Base-by-base conservation (phyloP, 768 basidiomycete species). In the Hypholoma sublateritium region DNA sequence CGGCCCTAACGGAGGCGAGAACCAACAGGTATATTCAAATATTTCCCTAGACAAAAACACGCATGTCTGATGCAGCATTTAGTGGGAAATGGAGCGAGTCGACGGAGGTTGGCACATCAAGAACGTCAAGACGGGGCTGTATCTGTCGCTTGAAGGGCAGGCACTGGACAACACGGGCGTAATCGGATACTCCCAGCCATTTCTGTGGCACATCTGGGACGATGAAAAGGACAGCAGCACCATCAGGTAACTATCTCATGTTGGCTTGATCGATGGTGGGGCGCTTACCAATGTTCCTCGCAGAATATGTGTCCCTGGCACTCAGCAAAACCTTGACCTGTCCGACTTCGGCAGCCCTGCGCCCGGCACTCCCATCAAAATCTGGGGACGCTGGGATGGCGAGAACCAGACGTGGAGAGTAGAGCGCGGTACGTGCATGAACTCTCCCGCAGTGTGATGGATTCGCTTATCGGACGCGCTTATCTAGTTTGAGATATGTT, bases 321-420 rank as follows among this genome's bases (percentile, higher is more conserved):
- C 71, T 0, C n/a, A 54, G 14, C 67, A 65, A 54, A 72, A 70
- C 48, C 56, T 78, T 36, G 80, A 81, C 56, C 61, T 82, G 8
- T 68, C 73, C 8, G 70, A 79, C 55, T 62, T 77, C 50, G 76
- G 75, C 35, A 73, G 72, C 56, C 32, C 74, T 32, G 59, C 60
- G 0, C 69, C 69, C 4, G 80, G 81, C 1, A 80, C 80, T 0
- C 63, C 67, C 0, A 54, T 82, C n/a, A 58, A 69, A 19, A 39
- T 81, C 55, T 81, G 80, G 78, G 59, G 68, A 2, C 68, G 69
- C 32, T 78, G 74, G 77, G 62, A 65, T 0, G 78, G 72, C 7
- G 32, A 62, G 32, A 79, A 80, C 61, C 81, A 82, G 65, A 50
- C 60, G n/a, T 69, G 67, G 67, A 32, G 32, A 34, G 62, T 69